Percentiles rank a stretch among this genome's conserved stretches.
phyloP scores from a whole-genome alignment of 2,329 filamentous ascomycete species.

The Pseudogymnoascus sp. region DNA sequence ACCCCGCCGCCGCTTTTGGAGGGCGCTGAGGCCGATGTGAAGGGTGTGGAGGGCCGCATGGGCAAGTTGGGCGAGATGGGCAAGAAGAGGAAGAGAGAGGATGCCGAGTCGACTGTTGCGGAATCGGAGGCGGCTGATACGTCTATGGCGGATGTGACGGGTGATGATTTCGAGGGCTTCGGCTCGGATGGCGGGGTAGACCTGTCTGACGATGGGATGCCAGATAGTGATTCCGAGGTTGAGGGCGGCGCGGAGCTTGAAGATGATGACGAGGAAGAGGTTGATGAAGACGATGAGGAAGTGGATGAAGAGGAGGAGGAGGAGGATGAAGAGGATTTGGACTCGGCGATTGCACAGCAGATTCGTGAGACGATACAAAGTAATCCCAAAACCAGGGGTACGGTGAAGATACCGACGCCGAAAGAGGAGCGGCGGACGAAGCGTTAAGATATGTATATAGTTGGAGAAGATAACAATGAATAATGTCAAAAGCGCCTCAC shows the following conservation, averaged over 20 bases:
- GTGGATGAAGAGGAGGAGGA: slow-evolving; percentile 23
- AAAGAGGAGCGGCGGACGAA: slow-evolving; percentile 30
- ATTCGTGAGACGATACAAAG: slow-evolving; percentile 25
- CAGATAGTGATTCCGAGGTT: slow-evolving; percentile 29
- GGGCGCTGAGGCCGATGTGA: slow-evolving; percentile 42
- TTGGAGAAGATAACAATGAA: slow-evolving; percentile 6
- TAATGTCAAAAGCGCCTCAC: slow-evolving; percentile 4
- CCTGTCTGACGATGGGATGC: slow-evolving; percentile 26
- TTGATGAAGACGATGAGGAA: slow-evolving; percentile 38
- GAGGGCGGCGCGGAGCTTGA: slow-evolving; percentile 25
- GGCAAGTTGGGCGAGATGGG: slow-evolving; percentile 82
- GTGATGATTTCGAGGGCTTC: slow-evolving; percentile 42
- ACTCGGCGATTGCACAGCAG: slow-evolving; percentile 25
- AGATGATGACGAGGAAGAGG: slow-evolving; percentile 33
- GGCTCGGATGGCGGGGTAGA: slow-evolving; percentile 34
- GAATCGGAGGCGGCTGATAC: slow-evolving; percentile 32
- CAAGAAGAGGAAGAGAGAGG: slow-evolving; percentile 65
- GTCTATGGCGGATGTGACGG: slow-evolving; percentile 27
- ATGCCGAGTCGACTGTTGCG: slow-evolving; percentile 37
- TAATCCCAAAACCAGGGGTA: slow-evolving; percentile 18
- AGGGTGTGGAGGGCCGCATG: slow-evolving; percentile 59
- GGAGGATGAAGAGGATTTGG: slow-evolving; percentile 19
- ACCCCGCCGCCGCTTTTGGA: slow-evolving; percentile 64
- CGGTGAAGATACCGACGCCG: slow-evolving; percentile 15
- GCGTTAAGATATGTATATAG: slow-evolving; percentile 8